Evolutionary conservation across 2,329 filamentous ascomycete genomes (phyloP).

Genomic region (Pestalotiopsis fici): DNA sequence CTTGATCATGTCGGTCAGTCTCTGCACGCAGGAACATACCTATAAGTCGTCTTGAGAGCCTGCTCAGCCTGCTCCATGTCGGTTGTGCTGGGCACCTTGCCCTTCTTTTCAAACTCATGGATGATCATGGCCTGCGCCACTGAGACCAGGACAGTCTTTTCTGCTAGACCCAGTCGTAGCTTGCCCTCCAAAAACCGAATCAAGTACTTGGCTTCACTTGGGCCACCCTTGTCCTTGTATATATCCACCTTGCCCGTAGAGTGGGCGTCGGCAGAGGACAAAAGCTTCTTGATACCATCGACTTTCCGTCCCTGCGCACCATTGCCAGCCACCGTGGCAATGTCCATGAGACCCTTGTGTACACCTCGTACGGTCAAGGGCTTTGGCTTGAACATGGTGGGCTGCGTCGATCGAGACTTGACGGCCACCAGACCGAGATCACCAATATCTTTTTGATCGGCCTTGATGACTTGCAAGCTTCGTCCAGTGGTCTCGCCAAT

Average conservation of each 20-base stretch:
- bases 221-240: constrained; percentile 85
- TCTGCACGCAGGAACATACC: constrained; percentile 45
- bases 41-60: constrained; percentile 88
- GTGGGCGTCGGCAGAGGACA: constrained; percentile 84
- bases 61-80: constrained; percentile 83
- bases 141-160: constrained; percentile 88
- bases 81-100: constrained; percentile 69
- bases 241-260: constrained; percentile 82
- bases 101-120: constrained; percentile 75
- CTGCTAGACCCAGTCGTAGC: constrained; percentile 84
- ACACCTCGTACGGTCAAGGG: constrained; percentile 84
- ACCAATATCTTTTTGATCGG: constrained; percentile 94
- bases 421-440: constrained; percentile 93
- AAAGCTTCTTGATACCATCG: constrained; percentile 90
- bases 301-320: constrained; percentile 91
- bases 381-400: constrained; percentile 98
- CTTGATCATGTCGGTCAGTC: not conserved
- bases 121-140: constrained; percentile 85
- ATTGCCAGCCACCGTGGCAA: constrained; percentile 84
- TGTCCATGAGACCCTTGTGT: constrained; percentile 82
- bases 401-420: constrained; percentile 92
- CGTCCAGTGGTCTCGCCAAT: constrained; percentile 94
- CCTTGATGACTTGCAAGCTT: constrained; percentile 85
- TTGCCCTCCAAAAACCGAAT: constrained; percentile 95
- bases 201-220: constrained; percentile 93